Base-by-base conservation (phyloP, 1,284 basidiomycete species). In the Moesziomyces antarcticus region DNA sequence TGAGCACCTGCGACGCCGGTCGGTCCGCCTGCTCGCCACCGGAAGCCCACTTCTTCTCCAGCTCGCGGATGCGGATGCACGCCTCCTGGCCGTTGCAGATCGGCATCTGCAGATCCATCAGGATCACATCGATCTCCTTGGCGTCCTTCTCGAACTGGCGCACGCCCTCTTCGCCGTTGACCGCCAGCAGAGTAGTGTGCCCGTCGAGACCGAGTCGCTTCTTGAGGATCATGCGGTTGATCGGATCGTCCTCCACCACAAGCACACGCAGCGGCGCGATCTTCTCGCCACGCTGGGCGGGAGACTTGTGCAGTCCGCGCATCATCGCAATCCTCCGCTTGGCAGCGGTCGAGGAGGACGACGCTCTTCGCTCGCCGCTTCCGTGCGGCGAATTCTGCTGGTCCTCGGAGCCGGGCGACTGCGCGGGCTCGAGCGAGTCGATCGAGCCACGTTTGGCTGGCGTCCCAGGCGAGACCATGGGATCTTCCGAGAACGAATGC, bases 61-160 rank as follows among this genome's bases (percentile, higher is more conserved):
- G 49, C 45, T 57, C 53, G n/a, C 79, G 72, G 46, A 93, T 93
- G 47, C 88, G 87, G 62, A 88, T 86, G 0, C 92, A 90, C 0
- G 92, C 89, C 60, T 91, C 88, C 70, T 90, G 90, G 1, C 92
- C 92, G 77, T 93, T 89, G 62, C 93, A 87, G 59, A 93, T 90
- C 0, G 92, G 92, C 92, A 93, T 93, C 81, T 92, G 91, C 35
- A 93, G 89, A 82, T 93, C 92, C 92, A 93, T 93, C 56, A 94
- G 86, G 20, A 93, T 87, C 50, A 88, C 89, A 81, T 94, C 92
- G 65, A 91, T 91, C 18, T 88, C 86, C 35, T 80, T 67, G 41
- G 87, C 86, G 80, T 93, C 91, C 0, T 83, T 77, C 57, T 87
- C 82, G 33, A 93, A 86, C 61, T 86, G 86, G 45, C 91, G 89